phyloP scores from a whole-genome alignment of 75 land plant genomes.

The Gnetum montanum region DNA sequence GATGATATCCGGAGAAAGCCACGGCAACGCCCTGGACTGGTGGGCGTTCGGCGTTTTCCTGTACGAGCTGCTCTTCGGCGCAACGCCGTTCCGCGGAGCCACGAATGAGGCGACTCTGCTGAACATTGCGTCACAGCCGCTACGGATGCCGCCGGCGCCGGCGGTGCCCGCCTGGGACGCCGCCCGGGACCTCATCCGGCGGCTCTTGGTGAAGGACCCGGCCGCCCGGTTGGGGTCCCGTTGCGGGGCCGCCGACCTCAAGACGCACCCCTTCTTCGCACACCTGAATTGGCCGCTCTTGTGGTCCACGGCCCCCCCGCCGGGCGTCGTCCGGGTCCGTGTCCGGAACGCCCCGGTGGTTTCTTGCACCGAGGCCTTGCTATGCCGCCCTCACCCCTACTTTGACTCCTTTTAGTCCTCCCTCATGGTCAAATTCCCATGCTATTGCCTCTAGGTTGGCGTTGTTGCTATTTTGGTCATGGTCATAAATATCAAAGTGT shows the following conservation, averaged over 20 bases:
- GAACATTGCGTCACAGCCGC: constrained; percentile 32
- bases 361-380: too few relatives aligned
- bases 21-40: constrained; percentile 80
- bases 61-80: constrained; percentile 58
- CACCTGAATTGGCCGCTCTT: constrained; percentile 34
- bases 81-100: constrained; percentile 69
- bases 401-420: too few relatives aligned
- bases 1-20: constrained; percentile 49
- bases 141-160: constrained; percentile 21
- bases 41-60: constrained; percentile 81
- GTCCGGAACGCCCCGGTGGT: too few relatives aligned
- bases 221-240: constrained; percentile 16
- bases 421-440: constrained; percentile 40
- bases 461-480: too few relatives aligned
- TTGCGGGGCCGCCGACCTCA: constrained; percentile 33
- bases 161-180: constrained; percentile 11
- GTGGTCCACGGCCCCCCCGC: constrained; percentile 20
- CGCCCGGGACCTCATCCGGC: constrained; percentile 37
- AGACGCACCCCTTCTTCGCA: constrained; percentile 34
- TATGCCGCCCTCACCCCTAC: too few relatives aligned
- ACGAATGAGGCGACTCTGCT: constrained; percentile 56
- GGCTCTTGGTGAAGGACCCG: constrained; percentile 32
- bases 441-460: too few relatives aligned
- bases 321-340: not conserved
- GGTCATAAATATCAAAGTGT: too few relatives aligned